Percentiles rank a stretch among this genome's conserved stretches.
Conservation (phyloP, 192 early-diverging fungal species). For the Pecoramyces ruminantium region DNA sequence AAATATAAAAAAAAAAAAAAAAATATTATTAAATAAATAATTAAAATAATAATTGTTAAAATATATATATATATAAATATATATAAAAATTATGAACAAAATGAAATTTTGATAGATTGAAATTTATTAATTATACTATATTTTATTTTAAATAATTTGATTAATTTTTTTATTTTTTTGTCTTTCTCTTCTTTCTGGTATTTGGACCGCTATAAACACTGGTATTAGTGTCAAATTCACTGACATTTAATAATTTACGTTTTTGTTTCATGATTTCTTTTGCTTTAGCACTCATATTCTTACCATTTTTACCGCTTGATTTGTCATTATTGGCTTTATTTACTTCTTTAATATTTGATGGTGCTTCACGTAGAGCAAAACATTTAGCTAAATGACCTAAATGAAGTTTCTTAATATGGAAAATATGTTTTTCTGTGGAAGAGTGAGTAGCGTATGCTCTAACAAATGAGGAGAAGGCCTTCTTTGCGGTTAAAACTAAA, state of each 20-base stretch:
- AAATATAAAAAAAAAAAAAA: too few relatives aligned
- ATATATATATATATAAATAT: too few relatives aligned
- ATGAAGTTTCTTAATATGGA: constrained; percentile 88
- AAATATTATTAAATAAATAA: too few relatives aligned
- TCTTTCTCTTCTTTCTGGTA: not conserved
- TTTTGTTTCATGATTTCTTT: not conserved
- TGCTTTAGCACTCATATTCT: not conserved
- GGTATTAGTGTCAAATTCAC: not conserved
- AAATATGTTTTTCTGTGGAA: constrained; percentile 68
- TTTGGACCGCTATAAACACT: not conserved
- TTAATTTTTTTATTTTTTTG: not conserved
- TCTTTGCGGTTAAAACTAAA: constrained; percentile 52
- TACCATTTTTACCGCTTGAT: not conserved
- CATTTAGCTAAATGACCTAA: constrained; percentile 91
- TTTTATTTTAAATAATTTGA: too few relatives aligned
- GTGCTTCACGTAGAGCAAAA: constrained; percentile 90
- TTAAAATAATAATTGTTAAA: too few relatives aligned
- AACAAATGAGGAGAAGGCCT: constrained; percentile 73
- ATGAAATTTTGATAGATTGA: too few relatives aligned
- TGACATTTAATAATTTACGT: not conserved
- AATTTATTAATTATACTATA: too few relatives aligned
- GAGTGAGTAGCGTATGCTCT: constrained; percentile 89
- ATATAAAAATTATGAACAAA: too few relatives aligned
- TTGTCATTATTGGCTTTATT: too few relatives aligned
- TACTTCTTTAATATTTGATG: constrained; percentile 28